A percentile compares a stretch with the other conserved stretches of the same genome.
Evolutionary conservation across 208 protist species (phyloP).

Genomic region (Naegleria fowleri): DNA sequence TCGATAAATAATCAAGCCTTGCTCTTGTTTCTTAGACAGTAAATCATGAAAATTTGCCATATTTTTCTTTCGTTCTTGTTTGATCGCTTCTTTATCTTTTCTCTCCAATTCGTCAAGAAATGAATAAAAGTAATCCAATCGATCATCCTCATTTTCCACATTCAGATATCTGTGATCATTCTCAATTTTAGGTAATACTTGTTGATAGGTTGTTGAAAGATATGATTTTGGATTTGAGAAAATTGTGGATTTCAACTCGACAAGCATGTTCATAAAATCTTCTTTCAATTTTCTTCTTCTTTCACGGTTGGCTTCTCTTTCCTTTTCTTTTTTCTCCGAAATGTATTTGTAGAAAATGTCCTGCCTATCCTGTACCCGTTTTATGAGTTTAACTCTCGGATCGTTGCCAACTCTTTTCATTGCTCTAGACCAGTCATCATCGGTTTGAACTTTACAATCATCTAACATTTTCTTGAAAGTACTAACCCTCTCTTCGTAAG

Average conservation of each 20-base stretch:
- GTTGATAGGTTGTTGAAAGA: not conserved
- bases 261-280: not conserved
- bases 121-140: not conserved
- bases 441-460: not conserved
- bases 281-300: not conserved
- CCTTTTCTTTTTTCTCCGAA: not conserved
- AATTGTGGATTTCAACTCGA: not conserved
- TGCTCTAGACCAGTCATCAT: not conserved
- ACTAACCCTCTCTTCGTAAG: not conserved
- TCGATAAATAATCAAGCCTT: not conserved
- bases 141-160: not conserved
- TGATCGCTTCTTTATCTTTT: not conserved
- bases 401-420: constrained; percentile 8
- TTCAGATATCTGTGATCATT: not conserved
- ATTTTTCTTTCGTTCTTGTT: not conserved
- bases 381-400: not conserved
- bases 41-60: not conserved
- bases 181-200: not conserved
- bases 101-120: not conserved
- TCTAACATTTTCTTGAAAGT: constrained; percentile 16
- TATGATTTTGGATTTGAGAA: not conserved
- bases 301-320: not conserved
- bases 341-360: not conserved
- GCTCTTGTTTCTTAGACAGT: not conserved
- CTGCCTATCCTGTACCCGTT: not conserved